Base-by-base conservation (phyloP, 768 basidiomycete genomes). In the Tulasnella sp. region DNA sequence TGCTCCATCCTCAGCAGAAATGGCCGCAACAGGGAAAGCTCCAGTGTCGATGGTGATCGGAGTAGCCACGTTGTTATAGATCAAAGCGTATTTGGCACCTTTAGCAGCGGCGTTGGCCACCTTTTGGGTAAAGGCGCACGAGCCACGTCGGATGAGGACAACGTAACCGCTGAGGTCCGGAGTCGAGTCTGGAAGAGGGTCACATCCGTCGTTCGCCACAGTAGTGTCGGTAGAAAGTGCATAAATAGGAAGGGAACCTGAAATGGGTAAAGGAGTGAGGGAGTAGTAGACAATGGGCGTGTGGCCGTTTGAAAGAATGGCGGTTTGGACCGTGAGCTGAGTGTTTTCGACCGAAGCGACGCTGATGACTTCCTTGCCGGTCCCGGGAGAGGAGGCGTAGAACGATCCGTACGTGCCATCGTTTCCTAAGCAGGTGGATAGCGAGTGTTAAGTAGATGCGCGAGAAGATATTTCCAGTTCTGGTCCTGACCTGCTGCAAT, bases 101-200 rank as follows among this genome's bases (percentile, higher is more conserved):
- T 90, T 90, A 0, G 88, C 89, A 31, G 87, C 88, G 31, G 88
- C 85, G 82, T 91, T 91, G 3, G 84, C 84, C n/a, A 90, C 83
- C 82, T 92, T 93, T 46, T 86, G 83, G 62, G 27, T 38, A 27
- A 86, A 83, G 2, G 84, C 75, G 81, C 87, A 87, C 3, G 77
- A 82, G 0, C 87, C 87, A 39, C 85, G 83, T 38, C 84, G 82
- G 72, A 87, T 83, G 40, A 88, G 75, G 40, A 84, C 81, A 39
- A 87, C 81, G 40, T 84, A 83, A 44, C 81, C 83, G 12, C 80
- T 77, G 8, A 87, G 83, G 80, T 86, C 83, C 18, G 83, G 82
- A 3, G 84, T 82, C 39, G 79, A 80, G 56, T 81, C 83, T 21
- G 86, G 84, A 16, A 85, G 81, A 9, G 84, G 80, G 8, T 75